Conservation (phyloP, 768 basidiomycete genomes). For the Pleurotus giganteus region DNA sequence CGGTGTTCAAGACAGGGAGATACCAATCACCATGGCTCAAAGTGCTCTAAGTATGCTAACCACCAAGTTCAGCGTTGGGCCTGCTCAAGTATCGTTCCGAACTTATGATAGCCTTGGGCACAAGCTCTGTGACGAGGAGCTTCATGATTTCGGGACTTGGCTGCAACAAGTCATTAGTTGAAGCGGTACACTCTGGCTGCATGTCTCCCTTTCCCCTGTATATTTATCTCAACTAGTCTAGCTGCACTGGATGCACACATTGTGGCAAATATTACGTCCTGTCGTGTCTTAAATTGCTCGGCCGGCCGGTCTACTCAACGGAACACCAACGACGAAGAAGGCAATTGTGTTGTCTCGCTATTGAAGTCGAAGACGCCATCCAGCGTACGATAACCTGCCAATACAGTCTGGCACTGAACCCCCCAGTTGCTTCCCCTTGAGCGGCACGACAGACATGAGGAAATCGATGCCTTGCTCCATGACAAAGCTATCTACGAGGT, state of each 20-base stretch:
- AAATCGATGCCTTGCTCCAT: not conserved
- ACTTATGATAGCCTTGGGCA: constrained; percentile 32
- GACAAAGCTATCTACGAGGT: not conserved
- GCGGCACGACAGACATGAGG: no score
- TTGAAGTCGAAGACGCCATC: no score
- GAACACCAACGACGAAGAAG: no score
- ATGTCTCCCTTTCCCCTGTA: not conserved
- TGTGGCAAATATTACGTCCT: no score
- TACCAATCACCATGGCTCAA: constrained; percentile 32
- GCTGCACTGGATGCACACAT: not conserved
- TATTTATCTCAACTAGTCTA: not conserved
- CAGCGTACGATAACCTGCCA: no score
- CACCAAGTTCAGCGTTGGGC: constrained; percentile 21
- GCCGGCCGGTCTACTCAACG: no score
- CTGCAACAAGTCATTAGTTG: constrained; percentile 12
- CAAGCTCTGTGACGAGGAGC: constrained; percentile 30
- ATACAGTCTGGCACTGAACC: no score
- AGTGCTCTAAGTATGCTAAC: constrained; percentile 31
- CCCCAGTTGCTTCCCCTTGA: no score
- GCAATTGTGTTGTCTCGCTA: no score
- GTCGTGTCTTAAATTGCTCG: no score
- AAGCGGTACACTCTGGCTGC: not conserved
- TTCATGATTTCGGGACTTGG: constrained; percentile 32
- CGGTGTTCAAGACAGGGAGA: constrained; percentile 33
- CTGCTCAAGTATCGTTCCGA: constrained; percentile 18